These are phyloP conservation scores for Melastoma candidum DNA, from an alignment of 441 rosid species.

Conservation along the genomic window DNA sequence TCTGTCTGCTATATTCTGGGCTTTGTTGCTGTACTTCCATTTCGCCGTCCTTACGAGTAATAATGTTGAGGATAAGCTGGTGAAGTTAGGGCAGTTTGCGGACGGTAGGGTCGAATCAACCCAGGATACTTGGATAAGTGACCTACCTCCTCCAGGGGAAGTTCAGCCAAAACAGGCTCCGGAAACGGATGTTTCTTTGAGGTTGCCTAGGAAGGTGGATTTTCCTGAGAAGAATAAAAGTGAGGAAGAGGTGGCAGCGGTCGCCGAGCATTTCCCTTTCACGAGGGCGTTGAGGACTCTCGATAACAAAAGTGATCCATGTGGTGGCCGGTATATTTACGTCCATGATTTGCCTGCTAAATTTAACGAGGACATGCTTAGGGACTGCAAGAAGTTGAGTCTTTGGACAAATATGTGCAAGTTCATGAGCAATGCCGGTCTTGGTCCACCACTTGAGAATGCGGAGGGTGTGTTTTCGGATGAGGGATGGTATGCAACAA, in stretches of 20 bases:
- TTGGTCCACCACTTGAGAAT: conserved; percentile 3
- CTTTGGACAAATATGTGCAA: conserved; percentile 4
- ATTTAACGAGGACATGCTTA: conserved; percentile 43
- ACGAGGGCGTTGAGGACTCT: conserved; percentile 61
- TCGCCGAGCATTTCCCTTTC: conserved; percentile 38
- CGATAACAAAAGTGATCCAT: conserved; percentile 57
- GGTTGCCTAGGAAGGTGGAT: neutral
- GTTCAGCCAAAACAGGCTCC: too few relatives aligned
- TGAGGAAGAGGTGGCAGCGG: conserved; percentile 8
- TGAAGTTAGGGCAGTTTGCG: conserved; percentile 26
- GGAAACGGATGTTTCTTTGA: too few relatives aligned
- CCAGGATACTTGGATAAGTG: conserved; percentile 6
- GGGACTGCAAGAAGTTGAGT: conserved; percentile 1
- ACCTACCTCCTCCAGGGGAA: too few relatives aligned
- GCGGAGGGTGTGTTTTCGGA: conserved; percentile 1
- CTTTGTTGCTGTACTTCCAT: conserved; percentile 64
- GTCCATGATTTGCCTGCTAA: conserved; percentile 50
- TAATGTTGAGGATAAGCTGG: conserved; percentile 26
- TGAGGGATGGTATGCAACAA: conserved; percentile 1
- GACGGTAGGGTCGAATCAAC: conserved; percentile 10
- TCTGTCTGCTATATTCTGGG: conserved; percentile 68
- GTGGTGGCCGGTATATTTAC: conserved; percentile 58
- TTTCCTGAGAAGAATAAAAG: neutral
- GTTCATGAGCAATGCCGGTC: neutral
- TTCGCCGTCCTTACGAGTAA: conserved; percentile 49